Percentiles rank a stretch among this genome's conserved stretches.
Conservation (phyloP, 139 green algal genomes). For the Nannochloris sp. region DNA sequence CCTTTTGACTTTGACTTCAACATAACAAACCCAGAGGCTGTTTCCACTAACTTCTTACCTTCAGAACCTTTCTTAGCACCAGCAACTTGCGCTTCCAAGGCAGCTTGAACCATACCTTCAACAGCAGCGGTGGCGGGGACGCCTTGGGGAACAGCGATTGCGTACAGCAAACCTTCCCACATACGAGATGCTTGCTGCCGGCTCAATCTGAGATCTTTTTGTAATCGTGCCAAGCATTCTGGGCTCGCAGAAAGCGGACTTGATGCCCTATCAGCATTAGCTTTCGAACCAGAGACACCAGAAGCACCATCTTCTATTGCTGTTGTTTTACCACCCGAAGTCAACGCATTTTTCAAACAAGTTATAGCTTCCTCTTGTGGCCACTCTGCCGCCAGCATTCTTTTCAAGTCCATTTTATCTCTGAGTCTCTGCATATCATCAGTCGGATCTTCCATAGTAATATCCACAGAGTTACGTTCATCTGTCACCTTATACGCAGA, state of each 20-base stretch:
- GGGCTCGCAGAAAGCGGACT: slow-evolving; percentile 13
- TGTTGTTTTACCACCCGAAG: background rate
- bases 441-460: slow-evolving; percentile 74
- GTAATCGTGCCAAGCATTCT: slow-evolving; percentile 2
- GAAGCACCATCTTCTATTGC: background rate
- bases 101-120: background rate
- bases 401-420: slow-evolving; percentile 60
- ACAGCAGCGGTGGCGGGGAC: background rate
- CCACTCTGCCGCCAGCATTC: slow-evolving; percentile 30
- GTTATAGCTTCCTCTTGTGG: slow-evolving; percentile 17
- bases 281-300: background rate
- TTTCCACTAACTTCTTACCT: slow-evolving; percentile 6
- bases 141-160: background rate
- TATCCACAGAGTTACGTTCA: slow-evolving; percentile 50
- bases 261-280: background rate
- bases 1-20: background rate
- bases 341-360: slow-evolving; percentile 1
- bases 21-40: slow-evolving; percentile 17
- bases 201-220: slow-evolving; percentile 16
- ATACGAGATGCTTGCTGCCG: slow-evolving; percentile 19
- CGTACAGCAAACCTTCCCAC: slow-evolving; percentile 3
- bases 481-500: slow-evolving; percentile 45
- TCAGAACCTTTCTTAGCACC: background rate
- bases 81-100: background rate
- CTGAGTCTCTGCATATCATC: slow-evolving; percentile 60